Conservation (phyloP, 2,329 filamentous ascomycete genomes). For the Stromatinia cepivora region DNA sequence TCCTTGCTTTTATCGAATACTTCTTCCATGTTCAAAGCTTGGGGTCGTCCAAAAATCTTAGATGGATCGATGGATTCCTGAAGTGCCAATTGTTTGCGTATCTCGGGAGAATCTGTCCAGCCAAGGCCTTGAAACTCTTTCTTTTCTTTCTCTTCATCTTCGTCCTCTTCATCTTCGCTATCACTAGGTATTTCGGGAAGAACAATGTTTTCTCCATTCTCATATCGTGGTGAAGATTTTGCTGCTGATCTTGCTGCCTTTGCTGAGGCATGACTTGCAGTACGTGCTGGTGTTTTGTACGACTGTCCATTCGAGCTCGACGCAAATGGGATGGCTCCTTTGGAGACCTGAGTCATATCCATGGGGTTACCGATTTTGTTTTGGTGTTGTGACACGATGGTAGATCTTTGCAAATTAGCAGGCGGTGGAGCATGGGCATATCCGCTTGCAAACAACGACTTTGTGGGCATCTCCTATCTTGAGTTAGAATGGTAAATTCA, state of each 20-base stretch:
- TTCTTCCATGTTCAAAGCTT: slow-evolving; percentile 90
- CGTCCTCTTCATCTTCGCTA: slow-evolving; percentile 80
- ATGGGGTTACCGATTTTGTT: slow-evolving; percentile 66
- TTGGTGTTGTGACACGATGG: slow-evolving; percentile 67
- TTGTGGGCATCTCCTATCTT: slow-evolving; percentile 58
- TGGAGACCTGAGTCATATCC: slow-evolving; percentile 85
- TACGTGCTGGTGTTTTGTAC: slow-evolving; percentile 71
- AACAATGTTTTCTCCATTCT: slow-evolving; percentile 85
- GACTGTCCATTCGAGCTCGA: slow-evolving; percentile 56
- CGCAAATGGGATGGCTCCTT: slow-evolving; percentile 86
- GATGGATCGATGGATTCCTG: slow-evolving; percentile 87
- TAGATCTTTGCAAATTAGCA: slow-evolving; percentile 52
- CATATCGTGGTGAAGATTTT: slow-evolving; percentile 79
- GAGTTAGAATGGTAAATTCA: slow-evolving; percentile 41
- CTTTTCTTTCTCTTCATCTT: slow-evolving; percentile 53
- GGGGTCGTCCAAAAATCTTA: slow-evolving; percentile 84
- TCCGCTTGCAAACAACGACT: slow-evolving; percentile 60
- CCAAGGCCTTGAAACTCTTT: slow-evolving; percentile 64
- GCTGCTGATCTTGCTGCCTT: slow-evolving; percentile 63
- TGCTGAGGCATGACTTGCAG: slow-evolving; percentile 44
- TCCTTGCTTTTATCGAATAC: slow-evolving; percentile 91
- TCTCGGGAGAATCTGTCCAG: slow-evolving; percentile 87
- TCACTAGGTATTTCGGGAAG: slow-evolving; percentile 95
- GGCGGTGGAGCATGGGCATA: slow-evolving; percentile 59
- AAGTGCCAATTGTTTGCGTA: slow-evolving; percentile 70